A percentile compares a stretch with the other conserved stretches of the same genome.
Evolutionary conservation across 345 rosid species (phyloP).

Genomic region (Eucalyptus pauciflora): DNA sequence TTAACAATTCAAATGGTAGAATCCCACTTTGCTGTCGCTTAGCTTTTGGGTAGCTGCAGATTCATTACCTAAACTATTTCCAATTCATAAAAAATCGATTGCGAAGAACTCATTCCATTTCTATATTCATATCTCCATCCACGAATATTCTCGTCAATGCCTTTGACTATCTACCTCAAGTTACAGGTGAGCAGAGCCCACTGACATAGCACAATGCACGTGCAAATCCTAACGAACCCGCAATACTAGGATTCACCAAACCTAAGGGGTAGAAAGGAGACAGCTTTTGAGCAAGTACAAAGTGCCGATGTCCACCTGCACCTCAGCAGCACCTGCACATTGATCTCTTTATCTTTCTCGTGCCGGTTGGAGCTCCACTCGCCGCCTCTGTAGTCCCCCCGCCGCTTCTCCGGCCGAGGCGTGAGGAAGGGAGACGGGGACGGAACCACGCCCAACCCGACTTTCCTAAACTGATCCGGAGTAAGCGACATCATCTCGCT

Average conservation of each 20-base stretch:
- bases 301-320: conserved; percentile 36
- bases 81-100: background rate
- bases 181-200: background rate
- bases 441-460: conserved; percentile 50
- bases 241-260: background rate
- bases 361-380: conserved; percentile 46
- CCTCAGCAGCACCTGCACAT: conserved; percentile 79
- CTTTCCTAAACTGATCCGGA: conserved; percentile 55
- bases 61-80: background rate
- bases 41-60: background rate
- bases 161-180: background rate
- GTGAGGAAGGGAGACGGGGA: conserved; percentile 84
- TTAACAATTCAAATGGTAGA: background rate
- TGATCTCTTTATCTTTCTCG: conserved; percentile 73
- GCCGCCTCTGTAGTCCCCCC: conserved; percentile 33
- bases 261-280: background rate
- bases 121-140: background rate
- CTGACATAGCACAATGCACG: background rate
- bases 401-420: conserved; percentile 79
- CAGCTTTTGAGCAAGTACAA: background rate
- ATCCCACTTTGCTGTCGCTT: background rate
- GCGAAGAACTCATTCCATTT: background rate
- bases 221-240: background rate
- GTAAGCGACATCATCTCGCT: conserved; percentile 45
- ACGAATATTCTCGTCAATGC: background rate